Evolutionary conservation across 2,329 filamentous ascomycete genomes (phyloP), one percentile per base, ranked within the genome.

Genomic region (Geosmithia flava): DNA sequence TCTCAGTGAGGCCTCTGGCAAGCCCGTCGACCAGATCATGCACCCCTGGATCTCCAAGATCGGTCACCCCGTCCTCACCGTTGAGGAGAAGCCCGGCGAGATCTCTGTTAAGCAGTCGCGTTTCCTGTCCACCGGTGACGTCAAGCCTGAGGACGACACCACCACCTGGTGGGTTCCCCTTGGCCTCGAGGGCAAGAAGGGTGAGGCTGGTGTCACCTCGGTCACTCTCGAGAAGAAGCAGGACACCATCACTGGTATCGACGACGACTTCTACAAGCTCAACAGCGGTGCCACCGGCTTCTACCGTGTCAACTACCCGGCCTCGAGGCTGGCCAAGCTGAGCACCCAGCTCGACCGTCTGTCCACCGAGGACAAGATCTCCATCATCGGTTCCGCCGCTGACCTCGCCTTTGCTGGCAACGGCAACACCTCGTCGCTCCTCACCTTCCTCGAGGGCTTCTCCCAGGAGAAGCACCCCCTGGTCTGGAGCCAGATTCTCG

Each of bases 151-250:
- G 59, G 93, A 98, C 55, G 90, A 98, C 59, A 75, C 85, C 58
- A 96, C 90, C 3, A 83, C 80, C 17, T 98, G 93, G 93, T 98
- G 93, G 91, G 80, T 97, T 51, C 93, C 93, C n/a, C 76, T 98
- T 30, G 85, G 85, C 15, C 72, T 98, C 27, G 85, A 89, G 63
- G 85, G 87, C 48, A 87, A 87, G 58, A 69, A 75, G 40, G 75
- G 83, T 20, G 70, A 81, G 30, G 68, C 79, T 33, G 78, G 76
- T 7, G 71, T 84, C 47, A 71, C 83, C 50, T 71, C 77, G 19
- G 71, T 83, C 39, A 82, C 87, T 47, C 71, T 98, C 43, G 85
- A 81, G 0, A 70, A 76, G 49, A 96, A 87, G 68, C 76, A 86
- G 56, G 82, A 88, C 48, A 89, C 80, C 13, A 78, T 97, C 49